Evolutionary conservation across 768 basidiomycete genomes (phyloP), one percentile per base, ranked within the genome.

Genomic region (Podaxis sp.): DNA sequence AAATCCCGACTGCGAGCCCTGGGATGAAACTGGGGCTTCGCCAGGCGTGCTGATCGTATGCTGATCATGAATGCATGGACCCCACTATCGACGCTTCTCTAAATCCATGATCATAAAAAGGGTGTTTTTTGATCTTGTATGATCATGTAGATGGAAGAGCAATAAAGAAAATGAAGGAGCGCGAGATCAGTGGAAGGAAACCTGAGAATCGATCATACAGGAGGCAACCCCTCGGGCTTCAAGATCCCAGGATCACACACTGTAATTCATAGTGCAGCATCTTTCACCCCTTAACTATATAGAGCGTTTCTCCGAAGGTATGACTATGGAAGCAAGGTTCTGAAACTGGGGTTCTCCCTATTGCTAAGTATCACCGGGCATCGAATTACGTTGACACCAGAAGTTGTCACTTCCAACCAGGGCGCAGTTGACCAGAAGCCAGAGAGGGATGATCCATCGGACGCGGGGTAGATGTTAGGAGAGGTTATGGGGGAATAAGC

Each of bases 281-380:
- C 42, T 44, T 54, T 21, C 52, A 54, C 25, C 18, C n/a, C 35
- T 27, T n/a, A 18, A 14, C 32, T 40, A 35, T 21, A 38, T 23
- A 38, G 42, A 44, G 42, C 42, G 42, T 44, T n/a, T 16, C 42
- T 44, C 42, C 6, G 18, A 9, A 44, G 18, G 42, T n/a, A 44
- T n/a, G 14, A 16, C 37, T 14, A 10, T 21, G 35, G 35, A 0
- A 36, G 21, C 18, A 48, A 27, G 23, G 9, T 48, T 25, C 52
- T 54, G 52, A 54, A 54, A 54, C 37, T 38, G 36, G 52, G 52
- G 52, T 54, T 18, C 18, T 36, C 52, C 52, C 52, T 54, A 25
- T 5, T 2, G 9, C 23, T 7, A 25, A 48, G 21, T 14, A 14
- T 6, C 23, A 25, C 10, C 10, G 21, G 25, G 9, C 21, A 48